Percentiles rank a stretch among this genome's conserved stretches.
Evolutionary conservation across 768 basidiomycete species (phyloP).

Genomic region (Pholiota microspora): DNA sequence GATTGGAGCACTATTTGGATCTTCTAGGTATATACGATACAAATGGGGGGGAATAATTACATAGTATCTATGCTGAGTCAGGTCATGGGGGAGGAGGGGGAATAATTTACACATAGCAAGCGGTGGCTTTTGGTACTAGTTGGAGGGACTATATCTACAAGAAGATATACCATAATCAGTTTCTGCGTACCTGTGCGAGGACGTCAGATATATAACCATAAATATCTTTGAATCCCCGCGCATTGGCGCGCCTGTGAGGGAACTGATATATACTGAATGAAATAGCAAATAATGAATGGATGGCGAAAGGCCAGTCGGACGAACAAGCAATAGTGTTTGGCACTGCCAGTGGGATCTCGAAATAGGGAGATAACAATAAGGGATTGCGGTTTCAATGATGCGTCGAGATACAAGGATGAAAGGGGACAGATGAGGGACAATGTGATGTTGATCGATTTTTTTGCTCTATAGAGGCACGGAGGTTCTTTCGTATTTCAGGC

Average conservation of each 20-base stretch:
- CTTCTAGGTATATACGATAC: conserved; percentile 11
- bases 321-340: conserved; percentile 2
- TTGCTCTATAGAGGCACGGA: conserved; percentile 30
- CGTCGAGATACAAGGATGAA: background rate
- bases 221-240: conserved; percentile 1
- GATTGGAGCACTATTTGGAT: background rate
- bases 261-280: conserved; percentile 6
- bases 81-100: background rate
- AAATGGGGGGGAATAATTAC: conserved; percentile 7
- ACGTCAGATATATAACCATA: conserved; percentile 11
- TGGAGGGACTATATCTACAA: conserved; percentile 2
- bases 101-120: background rate
- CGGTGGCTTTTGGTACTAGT: background rate
- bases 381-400: background rate
- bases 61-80: conserved; percentile 8
- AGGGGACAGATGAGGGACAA: background rate
- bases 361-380: conserved; percentile 7
- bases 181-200: conserved; percentile 5
- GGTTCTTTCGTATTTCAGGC: conserved; percentile 47
- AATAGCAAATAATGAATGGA: conserved; percentile 5
- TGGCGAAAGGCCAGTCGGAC: conserved; percentile 1
- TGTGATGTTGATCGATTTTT: background rate
- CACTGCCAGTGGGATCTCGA: conserved; percentile 3
- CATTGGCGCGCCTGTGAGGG: background rate
- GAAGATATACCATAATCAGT: conserved; percentile 9